Evolutionary conservation across 1,139 yeast species (phyloP).

Genomic region (Blastobotrys proliferans): DNA sequence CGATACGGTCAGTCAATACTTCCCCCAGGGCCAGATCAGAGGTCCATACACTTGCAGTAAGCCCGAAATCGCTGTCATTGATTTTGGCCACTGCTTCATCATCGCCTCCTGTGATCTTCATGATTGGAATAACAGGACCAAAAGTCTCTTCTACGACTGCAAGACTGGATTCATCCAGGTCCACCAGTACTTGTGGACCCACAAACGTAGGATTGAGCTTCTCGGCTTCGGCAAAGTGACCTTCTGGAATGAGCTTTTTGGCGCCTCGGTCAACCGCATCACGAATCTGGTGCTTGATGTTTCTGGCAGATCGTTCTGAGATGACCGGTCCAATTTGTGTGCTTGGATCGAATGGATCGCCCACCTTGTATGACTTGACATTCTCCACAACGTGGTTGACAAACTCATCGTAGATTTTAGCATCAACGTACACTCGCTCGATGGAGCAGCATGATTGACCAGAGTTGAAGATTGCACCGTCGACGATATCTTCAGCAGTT

Average conservation of each 20-base stretch:
- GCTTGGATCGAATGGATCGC: slow-evolving; percentile 68
- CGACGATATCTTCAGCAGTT: slow-evolving; percentile 81
- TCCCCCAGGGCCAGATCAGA: slow-evolving; percentile 46
- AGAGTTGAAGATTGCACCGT: slow-evolving; percentile 77
- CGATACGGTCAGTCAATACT: slow-evolving; percentile 60
- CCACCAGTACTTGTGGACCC: slow-evolving; percentile 74
- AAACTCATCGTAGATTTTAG: slow-evolving; percentile 63
- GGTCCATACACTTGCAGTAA: slow-evolving; percentile 57
- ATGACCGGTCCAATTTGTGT: slow-evolving; percentile 79
- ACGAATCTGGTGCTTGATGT: slow-evolving; percentile 64
- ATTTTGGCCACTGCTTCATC: slow-evolving; percentile 37
- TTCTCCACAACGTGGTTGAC: slow-evolving; percentile 60
- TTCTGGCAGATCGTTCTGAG: slow-evolving; percentile 65
- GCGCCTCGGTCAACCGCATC: slow-evolving; percentile 71
- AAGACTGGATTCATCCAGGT: slow-evolving; percentile 60
- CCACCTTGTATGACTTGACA: slow-evolving; percentile 48
- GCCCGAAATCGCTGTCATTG: slow-evolving; percentile 43
- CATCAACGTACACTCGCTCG: slow-evolving; percentile 75
- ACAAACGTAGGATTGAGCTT: slow-evolving; percentile 62
- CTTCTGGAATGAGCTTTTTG: slow-evolving; percentile 66
- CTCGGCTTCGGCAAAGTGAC: slow-evolving; percentile 38
- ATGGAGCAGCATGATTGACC: slow-evolving; percentile 94
- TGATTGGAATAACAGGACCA: slow-evolving; percentile 44
- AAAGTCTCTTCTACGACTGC: slow-evolving; percentile 78
- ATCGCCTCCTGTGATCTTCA: slow-evolving; percentile 36